Percentiles rank a stretch among this genome's conserved stretches.
Evolutionary conservation across 768 basidiomycete species (phyloP).

Genomic region (Roridomyces roridus): DNA sequence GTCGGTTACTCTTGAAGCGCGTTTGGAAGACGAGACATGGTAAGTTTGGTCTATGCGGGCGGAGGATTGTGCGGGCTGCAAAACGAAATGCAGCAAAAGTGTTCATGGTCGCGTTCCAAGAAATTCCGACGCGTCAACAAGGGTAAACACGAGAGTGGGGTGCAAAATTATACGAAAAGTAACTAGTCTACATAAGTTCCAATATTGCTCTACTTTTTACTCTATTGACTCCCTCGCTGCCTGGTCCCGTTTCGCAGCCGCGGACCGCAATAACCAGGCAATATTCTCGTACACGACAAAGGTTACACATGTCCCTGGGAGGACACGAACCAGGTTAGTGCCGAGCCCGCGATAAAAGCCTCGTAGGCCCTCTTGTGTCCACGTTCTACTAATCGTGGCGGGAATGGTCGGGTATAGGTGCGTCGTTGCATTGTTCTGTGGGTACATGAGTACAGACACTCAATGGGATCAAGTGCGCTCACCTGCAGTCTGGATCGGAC

Average conservation of each 20-base stretch:
- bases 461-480: slow-evolving; percentile 24
- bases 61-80: slow-evolving; percentile 17
- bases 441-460: not conserved
- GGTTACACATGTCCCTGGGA: slow-evolving; percentile 97
- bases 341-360: slow-evolving; percentile 97
- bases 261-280: slow-evolving; percentile 78
- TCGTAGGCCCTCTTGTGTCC: slow-evolving; percentile 74
- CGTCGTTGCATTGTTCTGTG: slow-evolving; percentile 68
- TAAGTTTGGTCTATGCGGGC: slow-evolving; percentile 1
- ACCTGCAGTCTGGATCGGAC: slow-evolving; percentile 94
- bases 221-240: slow-evolving; percentile 6
- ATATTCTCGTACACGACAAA: slow-evolving; percentile 97
- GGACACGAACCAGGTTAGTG: slow-evolving; percentile 91
- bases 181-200: slow-evolving; percentile 3
- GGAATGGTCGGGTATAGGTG: slow-evolving; percentile 85
- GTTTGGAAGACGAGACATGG: slow-evolving; percentile 1
- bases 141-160: not conserved
- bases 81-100: slow-evolving; percentile 26
- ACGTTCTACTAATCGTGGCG: slow-evolving; percentile 80
- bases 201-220: slow-evolving; percentile 15
- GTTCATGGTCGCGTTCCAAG: slow-evolving; percentile 21
- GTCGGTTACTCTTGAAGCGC: slow-evolving; percentile 22
- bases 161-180: slow-evolving; percentile 14
- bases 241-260: slow-evolving; percentile 59
- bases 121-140: not conserved